These are phyloP conservation scores for Salvia rosmarinus DNA, from an alignment of 257 asterid species.

Conservation along the genomic window DNA sequence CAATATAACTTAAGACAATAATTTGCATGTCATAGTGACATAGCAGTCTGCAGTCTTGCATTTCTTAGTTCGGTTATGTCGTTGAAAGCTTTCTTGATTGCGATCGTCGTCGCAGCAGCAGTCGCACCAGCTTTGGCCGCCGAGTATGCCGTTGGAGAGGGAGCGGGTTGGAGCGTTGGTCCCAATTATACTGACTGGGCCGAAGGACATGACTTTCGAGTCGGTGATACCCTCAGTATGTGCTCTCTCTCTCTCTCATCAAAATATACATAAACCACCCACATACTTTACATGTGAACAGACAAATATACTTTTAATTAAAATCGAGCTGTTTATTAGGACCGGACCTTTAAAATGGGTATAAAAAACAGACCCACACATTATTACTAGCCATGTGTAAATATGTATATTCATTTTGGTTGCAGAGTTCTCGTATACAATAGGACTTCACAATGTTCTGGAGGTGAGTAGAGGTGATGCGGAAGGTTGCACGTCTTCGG, in stretches of 20 bases:
- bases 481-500: constrained; percentile 27
- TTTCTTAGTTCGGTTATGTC: constrained; percentile 31
- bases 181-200: constrained; percentile 49
- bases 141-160: constrained; percentile 50
- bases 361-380: too few relatives aligned
- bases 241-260: background rate
- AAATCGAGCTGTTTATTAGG: too few relatives aligned
- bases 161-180: constrained; percentile 42
- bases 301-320: too few relatives aligned
- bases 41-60: too few relatives aligned
- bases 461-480: constrained; percentile 34
- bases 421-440: constrained; percentile 35
- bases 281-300: too few relatives aligned
- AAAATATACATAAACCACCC: too few relatives aligned
- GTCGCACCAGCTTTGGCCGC: constrained; percentile 38
- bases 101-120: constrained; percentile 29
- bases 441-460: constrained; percentile 35
- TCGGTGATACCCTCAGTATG: constrained; percentile 38
- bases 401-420: too few relatives aligned
- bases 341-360: too few relatives aligned
- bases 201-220: constrained; percentile 29
- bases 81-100: constrained; percentile 36
- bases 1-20: too few relatives aligned
- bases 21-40: too few relatives aligned
- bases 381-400: too few relatives aligned